These are phyloP conservation scores for Podospora pseudopauciseta DNA, from an alignment of 495 filamentous ascomycete genomes.

Conservation along the genomic window DNA sequence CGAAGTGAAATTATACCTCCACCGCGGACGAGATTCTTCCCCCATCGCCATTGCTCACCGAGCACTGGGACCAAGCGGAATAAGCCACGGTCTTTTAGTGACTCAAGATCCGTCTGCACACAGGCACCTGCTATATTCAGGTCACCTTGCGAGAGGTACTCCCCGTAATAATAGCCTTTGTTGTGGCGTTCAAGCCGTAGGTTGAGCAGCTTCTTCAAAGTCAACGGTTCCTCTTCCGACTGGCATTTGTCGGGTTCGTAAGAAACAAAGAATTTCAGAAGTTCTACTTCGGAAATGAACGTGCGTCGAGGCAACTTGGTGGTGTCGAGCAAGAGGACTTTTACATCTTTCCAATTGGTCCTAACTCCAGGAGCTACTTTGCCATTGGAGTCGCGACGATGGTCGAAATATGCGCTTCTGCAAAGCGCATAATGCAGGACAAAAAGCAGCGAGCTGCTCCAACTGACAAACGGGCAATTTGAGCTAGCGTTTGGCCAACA, in stretches of 20 bases:
- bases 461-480: background rate
- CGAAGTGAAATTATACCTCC: background rate
- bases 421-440: background rate
- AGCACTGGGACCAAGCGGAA: background rate
- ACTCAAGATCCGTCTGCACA: background rate
- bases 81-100: background rate
- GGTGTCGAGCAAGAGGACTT: background rate
- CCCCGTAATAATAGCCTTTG: background rate
- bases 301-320: background rate
- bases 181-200: background rate
- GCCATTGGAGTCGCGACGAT: background rate
- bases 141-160: background rate
- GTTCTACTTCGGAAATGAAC: background rate
- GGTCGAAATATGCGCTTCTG: background rate
- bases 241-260: background rate
- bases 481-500: background rate
- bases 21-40: background rate
- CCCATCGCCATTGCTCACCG: background rate
- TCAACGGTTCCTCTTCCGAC: rapidly evolving
- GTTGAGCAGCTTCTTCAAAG: too few species aligned
- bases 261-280: background rate
- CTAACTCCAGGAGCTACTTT: too few species aligned
- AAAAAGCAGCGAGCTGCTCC: background rate
- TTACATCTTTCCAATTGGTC: background rate
- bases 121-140: background rate